Percentiles rank a stretch among this genome's conserved stretches.
These are phyloP conservation scores for Cladobotryum mycophilum DNA, from an alignment of 2,329 filamentous ascomycete species.

Conservation along the genomic window DNA sequence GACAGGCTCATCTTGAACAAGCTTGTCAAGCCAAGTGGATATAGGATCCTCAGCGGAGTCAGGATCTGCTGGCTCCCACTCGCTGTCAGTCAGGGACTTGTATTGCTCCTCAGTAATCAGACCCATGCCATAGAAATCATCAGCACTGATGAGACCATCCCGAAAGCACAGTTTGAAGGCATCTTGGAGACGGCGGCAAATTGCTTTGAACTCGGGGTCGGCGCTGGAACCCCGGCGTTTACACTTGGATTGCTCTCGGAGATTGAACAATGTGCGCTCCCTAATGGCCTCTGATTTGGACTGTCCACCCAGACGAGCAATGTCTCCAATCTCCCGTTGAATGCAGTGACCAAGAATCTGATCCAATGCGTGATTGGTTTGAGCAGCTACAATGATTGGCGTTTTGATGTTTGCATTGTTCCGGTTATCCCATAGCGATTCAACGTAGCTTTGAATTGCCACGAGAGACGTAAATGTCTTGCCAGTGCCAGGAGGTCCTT, in stretches of 20 bases:
- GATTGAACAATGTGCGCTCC: conserved; percentile 58
- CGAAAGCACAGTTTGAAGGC: conserved; percentile 25
- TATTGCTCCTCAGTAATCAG: conserved; percentile 59
- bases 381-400: conserved; percentile 73
- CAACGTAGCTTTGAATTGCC: conserved; percentile 45
- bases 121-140: conserved; percentile 45
- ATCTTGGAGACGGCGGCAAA: conserved; percentile 10
- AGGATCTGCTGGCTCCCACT: conserved; percentile 21
- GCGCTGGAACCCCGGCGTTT: conserved; percentile 2
- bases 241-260: conserved; percentile 34
- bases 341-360: conserved; percentile 65
- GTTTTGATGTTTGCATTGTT: conserved; percentile 31
- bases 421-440: conserved; percentile 48
- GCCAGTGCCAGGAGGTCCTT: conserved; percentile 69
- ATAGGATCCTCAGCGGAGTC: background rate
- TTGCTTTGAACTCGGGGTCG: conserved; percentile 11
- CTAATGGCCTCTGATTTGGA: conserved; percentile 61
- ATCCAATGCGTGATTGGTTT: conserved; percentile 88
- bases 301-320: conserved; percentile 58
- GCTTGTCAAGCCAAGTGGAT: conserved; percentile 14
- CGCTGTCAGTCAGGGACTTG: conserved; percentile 50
- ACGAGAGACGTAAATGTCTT: conserved; percentile 80
- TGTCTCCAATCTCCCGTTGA: conserved; percentile 41
- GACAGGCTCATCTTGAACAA: background rate
- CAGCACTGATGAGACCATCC: conserved; percentile 42